Percentiles rank a stretch among this genome's conserved stretches.
phyloP scores from a whole-genome alignment of 257 asterid species.

The Solanum appendiculatum region DNA sequence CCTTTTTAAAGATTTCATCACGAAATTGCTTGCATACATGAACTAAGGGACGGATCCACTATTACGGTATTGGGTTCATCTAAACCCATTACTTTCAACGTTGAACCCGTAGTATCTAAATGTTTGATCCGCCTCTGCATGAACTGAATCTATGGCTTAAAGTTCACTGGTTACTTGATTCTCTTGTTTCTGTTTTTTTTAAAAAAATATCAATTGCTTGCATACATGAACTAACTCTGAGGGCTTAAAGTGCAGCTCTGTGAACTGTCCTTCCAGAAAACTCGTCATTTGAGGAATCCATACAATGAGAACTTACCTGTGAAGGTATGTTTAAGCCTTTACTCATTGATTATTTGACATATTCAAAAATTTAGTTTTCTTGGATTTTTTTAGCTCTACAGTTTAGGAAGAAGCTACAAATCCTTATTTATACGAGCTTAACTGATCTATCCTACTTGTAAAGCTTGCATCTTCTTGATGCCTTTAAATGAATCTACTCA shows the following conservation, averaged over 20 bases:
- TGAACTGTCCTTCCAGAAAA: conserved; percentile 67
- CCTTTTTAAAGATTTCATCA: not conserved
- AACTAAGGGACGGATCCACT: not conserved
- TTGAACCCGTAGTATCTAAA: not conserved
- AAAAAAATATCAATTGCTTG: not conserved
- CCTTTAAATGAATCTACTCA: not conserved
- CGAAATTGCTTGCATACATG: not conserved
- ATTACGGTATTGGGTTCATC: not conserved
- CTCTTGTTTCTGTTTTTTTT: not conserved
- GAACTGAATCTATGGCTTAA: not conserved
- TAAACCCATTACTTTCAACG: not conserved
- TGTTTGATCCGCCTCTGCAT: not conserved
- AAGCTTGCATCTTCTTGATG: not conserved
- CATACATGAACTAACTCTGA: not conserved
- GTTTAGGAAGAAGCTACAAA: not conserved
- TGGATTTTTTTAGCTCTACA: not conserved
- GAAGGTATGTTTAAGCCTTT: conserved; percentile 35
- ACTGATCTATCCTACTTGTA: not conserved
- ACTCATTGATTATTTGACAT: not conserved
- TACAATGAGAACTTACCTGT: conserved; percentile 70
- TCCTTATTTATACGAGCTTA: not conserved
- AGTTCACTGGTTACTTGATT: not conserved
- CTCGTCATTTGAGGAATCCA: conserved; percentile 74
- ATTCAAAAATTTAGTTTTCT: not conserved
- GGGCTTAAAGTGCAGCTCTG: conserved; percentile 44